phyloP scores from a whole-genome alignment of 2,329 filamentous ascomycete genomes.

The Botryosphaeria dothidea region DNA sequence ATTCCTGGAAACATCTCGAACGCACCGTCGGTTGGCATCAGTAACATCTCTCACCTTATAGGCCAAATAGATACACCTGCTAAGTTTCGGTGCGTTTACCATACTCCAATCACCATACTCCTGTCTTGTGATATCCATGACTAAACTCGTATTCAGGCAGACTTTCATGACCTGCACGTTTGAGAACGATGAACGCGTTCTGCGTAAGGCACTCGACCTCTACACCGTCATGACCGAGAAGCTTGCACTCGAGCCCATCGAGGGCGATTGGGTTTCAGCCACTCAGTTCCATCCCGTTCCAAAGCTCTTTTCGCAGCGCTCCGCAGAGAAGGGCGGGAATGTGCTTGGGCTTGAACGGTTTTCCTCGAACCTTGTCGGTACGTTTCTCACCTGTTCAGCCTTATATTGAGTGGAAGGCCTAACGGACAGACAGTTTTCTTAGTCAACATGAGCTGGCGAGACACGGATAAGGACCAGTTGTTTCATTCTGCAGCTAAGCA shows the following conservation, averaged over 20 bases:
- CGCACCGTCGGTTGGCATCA: slow-evolving; percentile 22
- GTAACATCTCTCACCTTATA: slow-evolving; percentile 29
- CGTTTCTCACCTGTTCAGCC: neutral
- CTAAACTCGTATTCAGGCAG: slow-evolving; percentile 21
- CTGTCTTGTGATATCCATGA: neutral
- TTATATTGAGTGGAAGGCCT: neutral
- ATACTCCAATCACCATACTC: too few species aligned
- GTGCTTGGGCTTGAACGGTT: slow-evolving; percentile 25
- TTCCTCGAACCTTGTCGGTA: slow-evolving; percentile 20
- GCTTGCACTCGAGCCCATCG: slow-evolving; percentile 23
- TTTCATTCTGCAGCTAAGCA: neutral
- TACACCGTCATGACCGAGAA: slow-evolving; percentile 40
- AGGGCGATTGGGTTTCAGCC: slow-evolving; percentile 21
- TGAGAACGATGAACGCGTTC: slow-evolving; percentile 35
- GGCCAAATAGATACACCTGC: slow-evolving; percentile 20
- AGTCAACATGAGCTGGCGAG: neutral
- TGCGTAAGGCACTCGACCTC: slow-evolving; percentile 40
- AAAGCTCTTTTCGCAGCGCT: slow-evolving; percentile 10
- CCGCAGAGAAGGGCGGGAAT: slow-evolving; percentile 19
- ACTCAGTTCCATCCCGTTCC: slow-evolving; percentile 23
- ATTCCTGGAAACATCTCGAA: slow-evolving; percentile 30
- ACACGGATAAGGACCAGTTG: neutral
- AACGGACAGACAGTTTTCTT: neutral
- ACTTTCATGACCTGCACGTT: slow-evolving; percentile 28
- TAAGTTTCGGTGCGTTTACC: neutral